Evolutionary conservation across 2,329 filamentous ascomycete genomes (phyloP).

Genomic region (Aspergillus latus): DNA sequence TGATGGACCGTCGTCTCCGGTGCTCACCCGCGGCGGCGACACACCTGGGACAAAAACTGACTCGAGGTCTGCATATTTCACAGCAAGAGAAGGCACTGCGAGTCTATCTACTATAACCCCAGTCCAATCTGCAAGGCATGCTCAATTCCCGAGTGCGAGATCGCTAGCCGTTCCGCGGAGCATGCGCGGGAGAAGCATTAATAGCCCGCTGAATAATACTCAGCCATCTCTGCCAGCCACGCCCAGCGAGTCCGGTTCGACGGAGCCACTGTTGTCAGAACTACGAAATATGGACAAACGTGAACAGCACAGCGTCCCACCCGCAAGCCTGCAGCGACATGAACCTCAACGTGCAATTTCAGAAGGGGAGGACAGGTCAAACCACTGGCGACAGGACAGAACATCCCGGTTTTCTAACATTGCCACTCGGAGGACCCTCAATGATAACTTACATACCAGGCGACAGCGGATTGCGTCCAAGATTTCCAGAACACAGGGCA

Average conservation of each 20-base stretch:
- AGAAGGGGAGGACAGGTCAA: constrained; percentile 21
- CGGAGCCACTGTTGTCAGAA: constrained; percentile 33
- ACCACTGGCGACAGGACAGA: constrained; percentile 21
- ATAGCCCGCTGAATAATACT: constrained; percentile 21
- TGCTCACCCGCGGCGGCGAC: background rate
- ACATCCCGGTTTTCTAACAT: constrained; percentile 28
- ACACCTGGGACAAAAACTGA: constrained; percentile 19
- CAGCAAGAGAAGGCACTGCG: constrained; percentile 28
- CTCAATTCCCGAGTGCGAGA: constrained; percentile 4
- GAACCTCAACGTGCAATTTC: constrained; percentile 32
- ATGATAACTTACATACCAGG: constrained; percentile 44
- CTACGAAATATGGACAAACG: constrained; percentile 23
- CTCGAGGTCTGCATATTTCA: constrained; percentile 32
- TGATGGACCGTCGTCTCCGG: constrained; percentile 11
- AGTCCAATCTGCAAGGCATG: constrained; percentile 19
- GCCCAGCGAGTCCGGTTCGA: constrained; percentile 35
- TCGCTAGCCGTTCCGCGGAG: constrained; percentile 7
- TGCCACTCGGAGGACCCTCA: constrained; percentile 47
- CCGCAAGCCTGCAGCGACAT: constrained; percentile 31
- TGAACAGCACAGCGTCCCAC: constrained; percentile 17
- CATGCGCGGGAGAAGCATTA: constrained; percentile 20
- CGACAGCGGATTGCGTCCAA: constrained; percentile 42
- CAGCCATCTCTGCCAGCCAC: constrained; percentile 24
- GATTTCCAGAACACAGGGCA: constrained; percentile 38
- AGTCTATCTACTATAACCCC: constrained; percentile 19